A percentile compares a stretch with the other conserved stretches of the same genome.
Evolutionary conservation across 495 filamentous ascomycete genomes (phyloP).

Genomic region (Xylaria curta): DNA sequence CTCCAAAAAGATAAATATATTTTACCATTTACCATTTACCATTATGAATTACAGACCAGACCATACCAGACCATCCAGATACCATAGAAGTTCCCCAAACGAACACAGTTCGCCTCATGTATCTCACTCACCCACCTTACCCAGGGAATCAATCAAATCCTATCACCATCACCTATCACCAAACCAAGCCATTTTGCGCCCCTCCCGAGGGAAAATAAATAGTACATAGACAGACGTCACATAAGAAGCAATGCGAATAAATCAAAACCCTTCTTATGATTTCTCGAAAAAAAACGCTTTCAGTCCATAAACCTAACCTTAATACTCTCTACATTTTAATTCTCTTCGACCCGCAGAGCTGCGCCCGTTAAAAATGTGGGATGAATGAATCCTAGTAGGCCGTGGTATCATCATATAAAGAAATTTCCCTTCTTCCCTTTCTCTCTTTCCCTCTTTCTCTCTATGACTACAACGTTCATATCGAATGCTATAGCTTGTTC

Average conservation of each 20-base stretch:
- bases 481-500: neutral
- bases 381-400: neutral
- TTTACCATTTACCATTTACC: neutral
- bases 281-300: too few species aligned
- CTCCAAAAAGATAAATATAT: neutral
- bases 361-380: neutral
- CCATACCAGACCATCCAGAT: neutral
- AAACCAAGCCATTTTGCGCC: neutral
- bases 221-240: slow-evolving; percentile 8
- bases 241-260: neutral
- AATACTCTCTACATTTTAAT: slow-evolving; percentile 10
- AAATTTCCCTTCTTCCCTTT: neutral
- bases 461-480: neutral
- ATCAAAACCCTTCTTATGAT: slow-evolving; percentile 6
- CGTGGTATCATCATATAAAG: slow-evolving; percentile 8
- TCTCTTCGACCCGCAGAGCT: neutral
- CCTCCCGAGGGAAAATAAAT: neutral
- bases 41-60: slow-evolving; percentile 4
- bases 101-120: neutral
- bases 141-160: neutral
- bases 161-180: too few species aligned
- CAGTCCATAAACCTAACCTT: too few species aligned
- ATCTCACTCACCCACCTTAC: too few species aligned
- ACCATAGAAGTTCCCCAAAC: neutral
- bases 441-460: too few species aligned